Conservation (phyloP, 129 eudicot species). For the Dittrichia graveolens region DNA sequence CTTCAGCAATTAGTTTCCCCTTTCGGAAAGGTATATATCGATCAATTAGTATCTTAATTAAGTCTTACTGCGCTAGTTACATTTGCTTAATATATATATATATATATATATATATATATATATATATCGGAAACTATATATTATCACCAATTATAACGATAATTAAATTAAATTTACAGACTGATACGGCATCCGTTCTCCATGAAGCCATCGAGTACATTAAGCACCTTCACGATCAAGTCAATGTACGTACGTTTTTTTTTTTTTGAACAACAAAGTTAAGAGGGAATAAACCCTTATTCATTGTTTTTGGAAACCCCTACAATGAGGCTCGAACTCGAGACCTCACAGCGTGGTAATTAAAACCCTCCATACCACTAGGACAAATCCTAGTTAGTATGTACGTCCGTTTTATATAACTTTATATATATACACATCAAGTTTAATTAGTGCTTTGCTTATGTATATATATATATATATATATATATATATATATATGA, state of each 20-base stretch:
- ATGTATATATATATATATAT: not conserved
- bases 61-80: too few relatives aligned
- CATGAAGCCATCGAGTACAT: slow-evolving; percentile 99
- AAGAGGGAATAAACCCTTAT: too few relatives aligned
- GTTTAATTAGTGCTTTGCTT: not conserved
- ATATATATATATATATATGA: not conserved
- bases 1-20: slow-evolving; percentile 98
- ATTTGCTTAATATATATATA: too few relatives aligned
- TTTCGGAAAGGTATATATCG: slow-evolving; percentile 78
- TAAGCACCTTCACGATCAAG: slow-evolving; percentile 94
- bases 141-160: not conserved
- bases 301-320: too few relatives aligned
- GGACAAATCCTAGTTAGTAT: too few relatives aligned
- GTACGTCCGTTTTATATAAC: too few relatives aligned
- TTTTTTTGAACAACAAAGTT: too few relatives aligned
- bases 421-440: not conserved
- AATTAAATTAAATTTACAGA: slow-evolving; percentile 45
- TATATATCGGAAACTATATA: not conserved
- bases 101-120: too few relatives aligned
- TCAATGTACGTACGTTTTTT: slow-evolving; percentile 81
- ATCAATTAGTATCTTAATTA: not conserved
- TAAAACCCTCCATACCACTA: too few relatives aligned
- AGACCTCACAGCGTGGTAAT: too few relatives aligned
- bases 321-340: too few relatives aligned
- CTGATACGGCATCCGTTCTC: slow-evolving; percentile 98